Percentiles rank a stretch among this genome's conserved stretches.
These are phyloP conservation scores for Oryza glaberrima DNA, from an alignment of 176 grass and related monocot genomes.

Conservation along the genomic window DNA sequence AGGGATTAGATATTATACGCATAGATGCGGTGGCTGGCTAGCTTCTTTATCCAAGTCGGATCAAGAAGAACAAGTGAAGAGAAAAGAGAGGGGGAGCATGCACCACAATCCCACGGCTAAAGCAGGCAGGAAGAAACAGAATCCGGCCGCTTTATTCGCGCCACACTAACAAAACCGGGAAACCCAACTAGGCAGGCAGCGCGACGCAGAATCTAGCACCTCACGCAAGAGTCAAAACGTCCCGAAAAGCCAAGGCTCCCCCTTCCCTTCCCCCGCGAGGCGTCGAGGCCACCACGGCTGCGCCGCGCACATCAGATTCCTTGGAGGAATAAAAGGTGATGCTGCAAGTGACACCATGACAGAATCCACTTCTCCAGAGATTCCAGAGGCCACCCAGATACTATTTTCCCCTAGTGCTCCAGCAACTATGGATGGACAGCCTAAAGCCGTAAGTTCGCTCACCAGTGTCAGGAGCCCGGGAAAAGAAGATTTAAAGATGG, in stretches of 20 bases:
- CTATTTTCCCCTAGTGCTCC: constrained; percentile 50
- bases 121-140: constrained; percentile 23
- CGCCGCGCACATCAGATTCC: constrained; percentile 34
- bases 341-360: constrained; percentile 30
- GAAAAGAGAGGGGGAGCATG: not conserved
- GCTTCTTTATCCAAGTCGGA: constrained; percentile 58
- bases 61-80: not conserved
- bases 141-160: constrained; percentile 48
- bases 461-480: not conserved
- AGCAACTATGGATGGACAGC: constrained; percentile 56
- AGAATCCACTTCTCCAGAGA: constrained; percentile 56
- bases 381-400: constrained; percentile 55
- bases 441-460: constrained; percentile 23
- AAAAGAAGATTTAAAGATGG: not conserved
- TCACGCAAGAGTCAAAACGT: constrained; percentile 42
- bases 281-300: not conserved
- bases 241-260: constrained; percentile 26
- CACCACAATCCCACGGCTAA: constrained; percentile 16
- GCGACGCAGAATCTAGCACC: constrained; percentile 40
- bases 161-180: not conserved
- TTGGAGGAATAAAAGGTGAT: not conserved
- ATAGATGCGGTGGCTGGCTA: not conserved
- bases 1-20: constrained; percentile 24
- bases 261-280: not conserved
- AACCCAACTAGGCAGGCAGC: constrained; percentile 35